Evolutionary conservation across 148 eudicot species (phyloP), one percentile per base, ranked within the genome.

Genomic region (Diospyros lotus): DNA sequence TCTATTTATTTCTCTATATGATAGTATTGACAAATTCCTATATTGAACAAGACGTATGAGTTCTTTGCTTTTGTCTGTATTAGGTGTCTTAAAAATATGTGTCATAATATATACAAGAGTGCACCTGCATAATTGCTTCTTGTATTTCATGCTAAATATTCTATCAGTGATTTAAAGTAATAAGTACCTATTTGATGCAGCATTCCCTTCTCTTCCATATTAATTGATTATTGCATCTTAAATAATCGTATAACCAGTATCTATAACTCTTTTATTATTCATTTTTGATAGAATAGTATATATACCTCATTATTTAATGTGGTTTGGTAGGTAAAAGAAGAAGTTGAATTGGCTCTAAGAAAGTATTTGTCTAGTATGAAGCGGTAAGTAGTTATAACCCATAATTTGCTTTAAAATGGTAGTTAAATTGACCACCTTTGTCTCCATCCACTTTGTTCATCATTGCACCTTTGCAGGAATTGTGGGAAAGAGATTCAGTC

Each of bases 301-400:
- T 28, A 28, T 28, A 28, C 28, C 15, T 4, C 41, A n/a, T 72
- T 3, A 40, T 55, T 15, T 52, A 1, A 64, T 56, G 4, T 44
- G 78, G 60, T 60, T 65, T 80, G 78, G 77, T 83, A 94, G 98
- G 97, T 94, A 63, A 91, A 90, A 81, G 98, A 94, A 86, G 98
- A 94, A 88, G 93, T 94, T 73, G 98, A 94, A 68, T 67, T 69
- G 70, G 98, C 97, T 70, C 78, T 94, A 61, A 87, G 80, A 80
- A 94, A 87, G 79, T 86, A 94, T 73, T 71, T 87, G 72, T 72
- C 78, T 73, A 86, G 75, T 77, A 82, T 87, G 74, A 88, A 84
- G 75, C 59, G 88, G 98, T 91, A 78, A 77, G 84, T 40, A 9
- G 10, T 9, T 53, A 39, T 48, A 28, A 58, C 58, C 64, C 56